A percentile compares a stretch with the other conserved stretches of the same genome.
Evolutionary conservation across 306 rosid species (phyloP).

Genomic region (Astragalus glycyphyllos): DNA sequence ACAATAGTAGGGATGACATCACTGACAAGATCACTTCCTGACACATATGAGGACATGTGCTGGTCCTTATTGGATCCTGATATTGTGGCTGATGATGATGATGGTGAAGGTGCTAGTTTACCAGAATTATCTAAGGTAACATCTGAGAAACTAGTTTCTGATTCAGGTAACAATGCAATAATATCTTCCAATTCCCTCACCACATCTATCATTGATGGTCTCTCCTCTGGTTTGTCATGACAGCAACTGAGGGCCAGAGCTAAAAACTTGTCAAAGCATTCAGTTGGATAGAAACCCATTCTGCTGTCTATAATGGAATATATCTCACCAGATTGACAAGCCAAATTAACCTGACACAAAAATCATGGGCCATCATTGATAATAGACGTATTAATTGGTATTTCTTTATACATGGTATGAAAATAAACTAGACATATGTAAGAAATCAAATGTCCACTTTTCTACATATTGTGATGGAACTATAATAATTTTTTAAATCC

Average conservation of each 20-base stretch:
- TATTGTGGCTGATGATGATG: conserved; percentile 31
- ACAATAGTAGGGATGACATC: conserved; percentile 62
- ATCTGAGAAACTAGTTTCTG: conserved; percentile 52
- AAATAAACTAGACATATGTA: neutral
- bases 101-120: conserved; percentile 45
- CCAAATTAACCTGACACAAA: conserved; percentile 61
- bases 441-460: neutral
- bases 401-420: conserved; percentile 12
- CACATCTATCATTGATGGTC: conserved; percentile 75
- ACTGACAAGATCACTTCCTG: conserved; percentile 69
- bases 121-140: conserved; percentile 45
- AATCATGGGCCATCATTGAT: neutral
- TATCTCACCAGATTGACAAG: conserved; percentile 54
- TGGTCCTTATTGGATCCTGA: conserved; percentile 48
- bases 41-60: conserved; percentile 43
- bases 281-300: conserved; percentile 64
- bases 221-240: conserved; percentile 57
- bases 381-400: neutral
- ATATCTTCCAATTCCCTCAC: conserved; percentile 76
- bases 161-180: conserved; percentile 58
- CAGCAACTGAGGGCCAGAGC: conserved; percentile 72
- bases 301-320: conserved; percentile 61
- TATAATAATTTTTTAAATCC: neutral
- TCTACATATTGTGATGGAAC: conserved; percentile 2
- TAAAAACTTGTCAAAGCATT: conserved; percentile 59